These are phyloP conservation scores for Coleophoma crateriformis DNA, from an alignment of 2,329 filamentous ascomycete genomes.

Conservation along the genomic window DNA sequence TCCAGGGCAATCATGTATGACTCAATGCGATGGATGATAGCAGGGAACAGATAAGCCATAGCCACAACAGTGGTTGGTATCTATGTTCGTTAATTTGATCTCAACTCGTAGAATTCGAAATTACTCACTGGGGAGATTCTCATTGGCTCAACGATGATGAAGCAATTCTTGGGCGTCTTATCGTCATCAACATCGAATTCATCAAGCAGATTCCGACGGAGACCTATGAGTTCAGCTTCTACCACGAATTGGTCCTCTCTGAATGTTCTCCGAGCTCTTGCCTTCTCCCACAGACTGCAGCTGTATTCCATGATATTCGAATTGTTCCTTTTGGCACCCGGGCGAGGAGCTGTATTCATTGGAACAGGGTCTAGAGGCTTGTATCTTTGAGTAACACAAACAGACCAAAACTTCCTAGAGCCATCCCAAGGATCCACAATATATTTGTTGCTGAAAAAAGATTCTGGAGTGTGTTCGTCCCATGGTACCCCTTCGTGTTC, in stretches of 20 bases:
- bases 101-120: not conserved
- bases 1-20: conserved; percentile 76
- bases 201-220: conserved; percentile 81
- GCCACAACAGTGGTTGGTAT: conserved; percentile 64
- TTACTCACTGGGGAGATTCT: conserved; percentile 66
- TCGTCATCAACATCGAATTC: conserved; percentile 48
- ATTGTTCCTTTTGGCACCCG: conserved; percentile 33
- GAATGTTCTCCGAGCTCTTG: conserved; percentile 46
- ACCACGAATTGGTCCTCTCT: conserved; percentile 74
- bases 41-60: conserved; percentile 72
- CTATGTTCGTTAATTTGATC: conserved; percentile 31
- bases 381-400: conserved; percentile 48
- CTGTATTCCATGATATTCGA: conserved; percentile 78
- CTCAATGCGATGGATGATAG: conserved; percentile 80
- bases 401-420: conserved; percentile 54
- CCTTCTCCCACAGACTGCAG: conserved; percentile 65
- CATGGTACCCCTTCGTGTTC: conserved; percentile 26
- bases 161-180: conserved; percentile 45
- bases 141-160: conserved; percentile 72
- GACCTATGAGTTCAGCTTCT: conserved; percentile 64
- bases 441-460: conserved; percentile 47
- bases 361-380: conserved; percentile 63
- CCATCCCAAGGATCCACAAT: conserved; percentile 55
- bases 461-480: conserved; percentile 35
- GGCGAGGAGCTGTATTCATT: conserved; percentile 42